Percentiles rank a stretch among this genome's conserved stretches.
phyloP scores from a whole-genome alignment of 2,329 filamentous ascomycete species.

The Apiospora malaysiana region DNA sequence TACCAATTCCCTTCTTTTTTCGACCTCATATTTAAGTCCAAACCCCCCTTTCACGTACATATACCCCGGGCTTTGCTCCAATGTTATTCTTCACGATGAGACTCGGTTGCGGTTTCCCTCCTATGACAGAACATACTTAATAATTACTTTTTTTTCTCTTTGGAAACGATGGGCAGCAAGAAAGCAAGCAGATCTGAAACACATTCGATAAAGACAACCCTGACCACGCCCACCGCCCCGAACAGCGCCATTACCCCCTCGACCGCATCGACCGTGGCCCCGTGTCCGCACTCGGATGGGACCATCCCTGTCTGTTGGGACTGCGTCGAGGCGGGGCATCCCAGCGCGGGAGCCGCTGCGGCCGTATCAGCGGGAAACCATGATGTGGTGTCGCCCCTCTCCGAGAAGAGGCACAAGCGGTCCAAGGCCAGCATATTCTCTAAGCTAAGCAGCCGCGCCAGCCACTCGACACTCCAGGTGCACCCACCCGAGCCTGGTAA shows the following conservation, averaged over 20 bases:
- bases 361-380: not conserved
- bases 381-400: not conserved
- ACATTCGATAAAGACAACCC: not conserved
- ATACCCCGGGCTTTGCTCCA: not conserved
- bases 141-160: not conserved
- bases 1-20: not conserved
- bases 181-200: not conserved
- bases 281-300: constrained; percentile 18
- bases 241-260: not conserved
- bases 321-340: constrained; percentile 20
- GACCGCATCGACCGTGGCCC: not conserved
- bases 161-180: not conserved
- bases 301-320: constrained; percentile 16
- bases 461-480: constrained; percentile 11
- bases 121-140: not conserved
- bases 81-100: not conserved
- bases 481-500: constrained; percentile 18
- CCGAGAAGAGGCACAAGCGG: not conserved
- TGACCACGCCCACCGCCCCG: not conserved
- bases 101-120: not conserved
- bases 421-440: constrained; percentile 19
- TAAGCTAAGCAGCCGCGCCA: not conserved
- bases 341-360: not conserved
- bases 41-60: not conserved
- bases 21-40: not conserved